Evolutionary conservation across 2,329 filamentous ascomycete genomes (phyloP).

Genomic region (Zarea fungicola): DNA sequence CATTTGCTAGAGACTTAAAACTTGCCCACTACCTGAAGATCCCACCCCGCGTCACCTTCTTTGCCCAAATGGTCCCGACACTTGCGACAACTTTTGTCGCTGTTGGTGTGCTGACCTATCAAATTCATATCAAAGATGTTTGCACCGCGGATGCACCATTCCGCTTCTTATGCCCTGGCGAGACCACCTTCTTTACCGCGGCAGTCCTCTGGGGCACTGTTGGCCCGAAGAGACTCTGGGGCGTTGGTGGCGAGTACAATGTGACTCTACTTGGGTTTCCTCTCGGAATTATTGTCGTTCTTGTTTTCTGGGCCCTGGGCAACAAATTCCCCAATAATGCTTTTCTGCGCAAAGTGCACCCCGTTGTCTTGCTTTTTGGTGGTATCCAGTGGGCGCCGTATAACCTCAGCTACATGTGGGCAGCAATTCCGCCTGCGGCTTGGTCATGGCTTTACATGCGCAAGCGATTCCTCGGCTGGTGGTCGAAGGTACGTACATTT

Average conservation of each 20-base stretch:
- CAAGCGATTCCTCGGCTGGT: conserved; percentile 39
- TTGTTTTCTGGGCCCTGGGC: conserved; percentile 32
- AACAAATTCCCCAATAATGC: conserved; percentile 28
- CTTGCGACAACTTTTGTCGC: conserved; percentile 42
- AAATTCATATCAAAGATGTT: conserved; percentile 29
- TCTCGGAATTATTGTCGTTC: conserved; percentile 29
- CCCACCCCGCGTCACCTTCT: conserved; percentile 41
- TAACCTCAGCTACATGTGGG: conserved; percentile 43
- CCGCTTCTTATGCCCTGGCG: conserved; percentile 31
- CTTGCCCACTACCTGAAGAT: conserved; percentile 48
- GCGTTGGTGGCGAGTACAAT: conserved; percentile 21
- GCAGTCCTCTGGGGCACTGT: conserved; percentile 47
- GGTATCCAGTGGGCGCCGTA: conserved; percentile 37
- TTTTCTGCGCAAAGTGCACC: conserved; percentile 35
- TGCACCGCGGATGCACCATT: conserved; percentile 32
- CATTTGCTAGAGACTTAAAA: conserved; percentile 41
- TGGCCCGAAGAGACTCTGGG: conserved; percentile 42
- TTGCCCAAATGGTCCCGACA: conserved; percentile 41
- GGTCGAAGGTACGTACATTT: no score
- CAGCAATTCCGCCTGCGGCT: conserved; percentile 41
- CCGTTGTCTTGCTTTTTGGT: conserved; percentile 37
- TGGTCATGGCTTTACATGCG: conserved; percentile 44
- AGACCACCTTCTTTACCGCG: conserved; percentile 32
- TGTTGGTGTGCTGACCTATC: conserved; percentile 37
- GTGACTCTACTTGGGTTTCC: conserved; percentile 39